Evolutionary conservation across 2,329 filamentous ascomycete genomes (phyloP).

Genomic region (Colletotrichum sansevieriae): DNA sequence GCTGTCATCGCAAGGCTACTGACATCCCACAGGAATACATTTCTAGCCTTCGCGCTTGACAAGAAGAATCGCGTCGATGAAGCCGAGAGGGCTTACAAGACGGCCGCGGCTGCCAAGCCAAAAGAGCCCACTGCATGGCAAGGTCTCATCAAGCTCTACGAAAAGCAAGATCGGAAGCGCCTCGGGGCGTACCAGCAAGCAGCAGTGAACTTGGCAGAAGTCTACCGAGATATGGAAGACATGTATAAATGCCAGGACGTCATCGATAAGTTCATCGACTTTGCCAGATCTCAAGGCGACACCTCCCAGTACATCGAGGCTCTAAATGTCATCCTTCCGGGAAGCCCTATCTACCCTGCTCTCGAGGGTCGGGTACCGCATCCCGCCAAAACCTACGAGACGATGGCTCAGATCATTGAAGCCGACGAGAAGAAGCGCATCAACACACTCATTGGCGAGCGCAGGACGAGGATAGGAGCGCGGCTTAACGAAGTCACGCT

Average conservation of each 20-base stretch:
- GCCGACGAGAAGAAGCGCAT: conserved; percentile 89
- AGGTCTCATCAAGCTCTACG: conserved; percentile 87
- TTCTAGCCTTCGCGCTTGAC: conserved; percentile 86
- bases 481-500: conserved; percentile 84
- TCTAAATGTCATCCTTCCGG: conserved; percentile 81
- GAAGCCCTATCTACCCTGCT: conserved; percentile 82
- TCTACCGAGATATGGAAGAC: conserved; percentile 77
- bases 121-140: conserved; percentile 90
- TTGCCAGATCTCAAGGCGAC: conserved; percentile 79
- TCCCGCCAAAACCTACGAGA: conserved; percentile 84
- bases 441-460: conserved; percentile 89
- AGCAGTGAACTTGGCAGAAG: conserved; percentile 78
- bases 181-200: conserved; percentile 81
- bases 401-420: conserved; percentile 86
- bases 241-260: conserved; percentile 74
- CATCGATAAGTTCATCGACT: conserved; percentile 83
- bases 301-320: conserved; percentile 81
- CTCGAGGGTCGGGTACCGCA: conserved; percentile 87
- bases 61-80: conserved; percentile 79
- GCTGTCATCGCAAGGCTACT: conserved; percentile 24
- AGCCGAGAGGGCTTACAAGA: conserved; percentile 81
- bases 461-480: conserved; percentile 88
- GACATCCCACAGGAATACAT: conserved; percentile 62
- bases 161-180: conserved; percentile 78
- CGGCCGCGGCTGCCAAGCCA: conserved; percentile 78